Conservation (phyloP, 2,329 filamentous ascomycete genomes). For the Cytospora leucostoma region DNA sequence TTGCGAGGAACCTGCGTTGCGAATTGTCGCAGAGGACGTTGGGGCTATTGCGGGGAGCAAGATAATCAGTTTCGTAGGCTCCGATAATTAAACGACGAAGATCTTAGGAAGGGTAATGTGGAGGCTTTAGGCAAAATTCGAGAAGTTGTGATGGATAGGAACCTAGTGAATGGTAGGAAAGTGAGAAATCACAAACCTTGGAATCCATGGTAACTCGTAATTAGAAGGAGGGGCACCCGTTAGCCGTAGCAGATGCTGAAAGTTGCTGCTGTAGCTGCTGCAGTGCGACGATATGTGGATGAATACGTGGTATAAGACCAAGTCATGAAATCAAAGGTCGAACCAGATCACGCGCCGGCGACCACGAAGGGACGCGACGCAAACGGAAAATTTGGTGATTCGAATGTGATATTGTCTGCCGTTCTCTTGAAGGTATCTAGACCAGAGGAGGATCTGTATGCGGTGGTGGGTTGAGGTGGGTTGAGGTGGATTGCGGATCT, state of each 20-base stretch:
- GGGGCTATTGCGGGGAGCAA: conserved; percentile 57
- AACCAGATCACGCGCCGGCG: conserved; percentile 5
- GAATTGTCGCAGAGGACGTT: conserved; percentile 62
- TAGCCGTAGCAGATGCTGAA: conserved; percentile 23
- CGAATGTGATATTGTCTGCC: conserved; percentile 3
- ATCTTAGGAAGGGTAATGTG: conserved; percentile 8
- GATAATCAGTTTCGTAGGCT: conserved; percentile 19
- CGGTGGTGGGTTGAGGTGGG: conserved; percentile 10
- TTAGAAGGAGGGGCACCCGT: background rate
- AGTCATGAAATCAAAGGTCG: background rate
- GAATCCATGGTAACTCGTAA: conserved; percentile 41
- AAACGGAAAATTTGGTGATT: background rate
- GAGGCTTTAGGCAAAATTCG: background rate
- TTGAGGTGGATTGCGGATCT: conserved; percentile 10
- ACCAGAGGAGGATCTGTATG: conserved; percentile 7
- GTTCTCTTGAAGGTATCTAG: conserved; percentile 9
- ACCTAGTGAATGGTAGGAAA: conserved; percentile 10
- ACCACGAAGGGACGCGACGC: conserved; percentile 14
- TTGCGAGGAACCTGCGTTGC: conserved; percentile 46
- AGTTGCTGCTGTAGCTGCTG: conserved; percentile 29
- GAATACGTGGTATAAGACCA: conserved; percentile 11
- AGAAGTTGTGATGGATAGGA: background rate
- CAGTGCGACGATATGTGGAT: conserved; percentile 23
- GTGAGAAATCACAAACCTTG: conserved; percentile 38
- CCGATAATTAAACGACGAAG: conserved; percentile 3